Evolutionary conservation across 2,329 filamentous ascomycete species (phyloP).

Genomic region (Aureobasidium sp.): DNA sequence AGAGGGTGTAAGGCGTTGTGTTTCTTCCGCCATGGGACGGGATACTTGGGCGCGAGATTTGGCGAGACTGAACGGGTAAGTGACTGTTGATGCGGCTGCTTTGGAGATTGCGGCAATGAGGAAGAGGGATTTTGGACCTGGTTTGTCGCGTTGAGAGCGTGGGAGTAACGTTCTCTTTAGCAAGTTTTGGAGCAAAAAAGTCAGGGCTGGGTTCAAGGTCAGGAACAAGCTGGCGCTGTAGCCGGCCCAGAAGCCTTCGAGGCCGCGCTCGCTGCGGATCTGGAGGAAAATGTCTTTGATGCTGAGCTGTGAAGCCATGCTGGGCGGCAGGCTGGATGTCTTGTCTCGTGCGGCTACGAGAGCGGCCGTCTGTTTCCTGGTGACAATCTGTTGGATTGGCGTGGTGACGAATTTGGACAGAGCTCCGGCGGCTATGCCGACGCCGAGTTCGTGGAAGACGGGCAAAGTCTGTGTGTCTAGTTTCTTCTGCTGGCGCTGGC

Average conservation of each 20-base stretch:
- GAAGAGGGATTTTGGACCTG: slow-evolving; percentile 52
- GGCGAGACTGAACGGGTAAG: slow-evolving; percentile 81
- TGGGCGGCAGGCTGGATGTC: slow-evolving; percentile 24
- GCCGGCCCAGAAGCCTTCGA: slow-evolving; percentile 77
- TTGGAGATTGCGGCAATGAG: slow-evolving; percentile 71
- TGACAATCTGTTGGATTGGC: slow-evolving; percentile 75
- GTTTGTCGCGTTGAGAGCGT: slow-evolving; percentile 45
- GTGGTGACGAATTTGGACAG: slow-evolving; percentile 70
- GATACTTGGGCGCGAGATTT: slow-evolving; percentile 69
- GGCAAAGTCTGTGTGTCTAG: slow-evolving; percentile 42
- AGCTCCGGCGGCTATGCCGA: slow-evolving; percentile 68
- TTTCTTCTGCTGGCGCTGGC: slow-evolving; percentile 37
- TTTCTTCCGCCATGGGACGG: not conserved
- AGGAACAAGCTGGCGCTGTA: slow-evolving; percentile 75
- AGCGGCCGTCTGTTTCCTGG: slow-evolving; percentile 67
- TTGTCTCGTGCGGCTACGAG: slow-evolving; percentile 39
- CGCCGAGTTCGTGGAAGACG: slow-evolving; percentile 63
- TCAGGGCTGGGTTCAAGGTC: slow-evolving; percentile 79
- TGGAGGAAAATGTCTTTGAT: slow-evolving; percentile 53
- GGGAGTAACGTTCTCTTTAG: slow-evolving; percentile 56
- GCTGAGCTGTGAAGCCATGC: slow-evolving; percentile 28
- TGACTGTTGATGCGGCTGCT: slow-evolving; percentile 65
- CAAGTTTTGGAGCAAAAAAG: slow-evolving; percentile 73
- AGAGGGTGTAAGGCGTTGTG: not conserved
- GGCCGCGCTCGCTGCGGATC: slow-evolving; percentile 62